Evolutionary conservation across 495 filamentous ascomycete genomes (phyloP).

Genomic region (Neurospora cerealis): DNA sequence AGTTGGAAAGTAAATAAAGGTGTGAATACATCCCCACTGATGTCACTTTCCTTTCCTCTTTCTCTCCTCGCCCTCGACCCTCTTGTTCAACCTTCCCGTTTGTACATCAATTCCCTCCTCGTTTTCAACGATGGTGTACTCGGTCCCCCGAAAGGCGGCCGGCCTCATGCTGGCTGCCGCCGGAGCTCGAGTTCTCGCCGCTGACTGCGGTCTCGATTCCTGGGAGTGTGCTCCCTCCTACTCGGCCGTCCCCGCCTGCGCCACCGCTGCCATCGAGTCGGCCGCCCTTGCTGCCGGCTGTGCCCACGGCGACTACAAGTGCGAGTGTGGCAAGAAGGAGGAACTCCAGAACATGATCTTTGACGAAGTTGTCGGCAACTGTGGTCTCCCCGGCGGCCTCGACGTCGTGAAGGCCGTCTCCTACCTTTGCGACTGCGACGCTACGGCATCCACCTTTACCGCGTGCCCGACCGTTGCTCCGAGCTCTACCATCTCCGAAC

Average conservation of each 20-base stretch:
- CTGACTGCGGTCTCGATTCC: background rate
- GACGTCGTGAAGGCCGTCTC: background rate
- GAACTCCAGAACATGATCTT: background rate
- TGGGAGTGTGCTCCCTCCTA: background rate
- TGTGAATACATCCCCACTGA: background rate
- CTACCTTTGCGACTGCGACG: background rate
- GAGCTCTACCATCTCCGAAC: background rate
- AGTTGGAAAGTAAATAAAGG: background rate
- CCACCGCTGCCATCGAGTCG: background rate
- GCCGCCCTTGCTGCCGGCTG: background rate
- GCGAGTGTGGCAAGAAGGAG: background rate
- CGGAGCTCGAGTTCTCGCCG: background rate
- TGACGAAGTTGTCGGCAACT: background rate
- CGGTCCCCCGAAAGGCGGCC: background rate
- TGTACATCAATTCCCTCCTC: background rate
- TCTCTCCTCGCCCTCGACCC: background rate
- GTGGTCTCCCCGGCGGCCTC: background rate
- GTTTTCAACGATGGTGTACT: background rate
- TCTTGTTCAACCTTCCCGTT: background rate
- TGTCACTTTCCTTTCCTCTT: background rate
- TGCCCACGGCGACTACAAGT: background rate
- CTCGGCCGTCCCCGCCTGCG: conserved; percentile 1
- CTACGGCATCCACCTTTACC: background rate
- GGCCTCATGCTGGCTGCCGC: background rate
- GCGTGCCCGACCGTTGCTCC: background rate